Conservation (phyloP, 352 stramenopile genomes). For the Phytophthora litchii region DNA sequence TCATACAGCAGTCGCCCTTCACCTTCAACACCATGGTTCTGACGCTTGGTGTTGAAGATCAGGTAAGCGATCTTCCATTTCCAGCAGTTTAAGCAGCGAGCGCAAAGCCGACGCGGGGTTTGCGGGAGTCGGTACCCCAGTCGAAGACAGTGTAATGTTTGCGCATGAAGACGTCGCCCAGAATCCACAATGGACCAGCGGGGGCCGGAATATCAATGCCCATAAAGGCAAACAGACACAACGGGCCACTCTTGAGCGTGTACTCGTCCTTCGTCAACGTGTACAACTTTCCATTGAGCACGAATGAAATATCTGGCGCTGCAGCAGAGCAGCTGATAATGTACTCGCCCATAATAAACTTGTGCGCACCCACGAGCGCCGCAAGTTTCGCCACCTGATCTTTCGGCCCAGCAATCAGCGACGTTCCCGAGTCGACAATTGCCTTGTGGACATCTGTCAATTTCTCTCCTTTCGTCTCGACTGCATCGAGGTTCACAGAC, state of each 20-base stretch:
- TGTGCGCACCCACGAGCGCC: slow-evolving; percentile 83
- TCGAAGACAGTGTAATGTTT: slow-evolving; percentile 97
- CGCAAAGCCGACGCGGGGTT: slow-evolving; percentile 89
- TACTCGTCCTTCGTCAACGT: slow-evolving; percentile 93
- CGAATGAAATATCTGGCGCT: slow-evolving; percentile 93
- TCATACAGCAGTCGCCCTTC: background rate
- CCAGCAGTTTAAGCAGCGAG: slow-evolving; percentile 51
- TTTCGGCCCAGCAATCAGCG: slow-evolving; percentile 93
- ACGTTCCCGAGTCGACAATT: slow-evolving; percentile 97
- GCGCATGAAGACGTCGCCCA: slow-evolving; percentile 96
- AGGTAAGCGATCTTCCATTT: slow-evolving; percentile 1
- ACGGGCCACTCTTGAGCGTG: slow-evolving; percentile 89
- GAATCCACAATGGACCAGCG: slow-evolving; percentile 75
- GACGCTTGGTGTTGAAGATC: slow-evolving; percentile 5
- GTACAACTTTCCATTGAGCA: slow-evolving; percentile 92
- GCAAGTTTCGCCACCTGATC: slow-evolving; percentile 90
- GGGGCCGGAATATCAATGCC: slow-evolving; percentile 93
- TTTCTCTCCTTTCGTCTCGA: slow-evolving; percentile 64
- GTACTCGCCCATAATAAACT: slow-evolving; percentile 95
- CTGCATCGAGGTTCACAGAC: slow-evolving; percentile 74
- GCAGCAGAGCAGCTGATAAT: slow-evolving; percentile 93
- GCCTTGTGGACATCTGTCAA: slow-evolving; percentile 66
- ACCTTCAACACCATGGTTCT: background rate
- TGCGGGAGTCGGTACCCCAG: slow-evolving; percentile 74
- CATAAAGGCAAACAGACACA: slow-evolving; percentile 97